phyloP scores from a whole-genome alignment of 2,329 filamentous ascomycete species.

The Stachybotrys chartarum region DNA sequence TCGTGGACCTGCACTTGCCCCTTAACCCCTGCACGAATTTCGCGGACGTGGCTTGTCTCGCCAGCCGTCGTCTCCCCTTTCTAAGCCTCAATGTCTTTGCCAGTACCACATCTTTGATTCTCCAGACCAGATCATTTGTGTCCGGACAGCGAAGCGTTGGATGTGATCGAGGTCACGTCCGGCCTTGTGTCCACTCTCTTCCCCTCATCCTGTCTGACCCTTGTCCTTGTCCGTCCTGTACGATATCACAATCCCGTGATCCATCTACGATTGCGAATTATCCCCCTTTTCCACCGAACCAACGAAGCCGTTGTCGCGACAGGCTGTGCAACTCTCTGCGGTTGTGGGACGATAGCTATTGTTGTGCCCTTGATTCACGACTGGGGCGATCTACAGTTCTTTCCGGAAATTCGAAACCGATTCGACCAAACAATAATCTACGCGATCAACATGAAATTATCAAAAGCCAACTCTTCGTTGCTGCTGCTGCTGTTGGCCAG shows the following conservation, averaged over 20 bases:
- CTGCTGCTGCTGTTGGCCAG: constrained; percentile 52
- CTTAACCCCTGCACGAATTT: not conserved
- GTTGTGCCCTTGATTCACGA: not conserved
- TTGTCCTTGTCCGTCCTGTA: not conserved
- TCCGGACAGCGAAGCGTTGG: too few species aligned
- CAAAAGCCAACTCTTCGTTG: constrained; percentile 44
- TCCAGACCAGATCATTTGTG: too few species aligned
- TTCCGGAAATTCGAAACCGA: not conserved
- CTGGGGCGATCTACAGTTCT: not conserved
- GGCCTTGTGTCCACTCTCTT: not conserved
- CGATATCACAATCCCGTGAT: not conserved
- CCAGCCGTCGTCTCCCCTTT: not conserved
- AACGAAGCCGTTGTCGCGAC: not conserved
- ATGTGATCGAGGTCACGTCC: too few species aligned
- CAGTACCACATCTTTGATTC: too few species aligned
- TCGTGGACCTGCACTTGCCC: too few species aligned
- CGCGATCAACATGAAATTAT: constrained; percentile 49
- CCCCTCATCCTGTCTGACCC: not conserved
- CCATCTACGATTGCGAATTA: not conserved
- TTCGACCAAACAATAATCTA: too few species aligned
- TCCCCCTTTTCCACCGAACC: not conserved
- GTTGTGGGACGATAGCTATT: not conserved
- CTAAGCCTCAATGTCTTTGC: too few species aligned
- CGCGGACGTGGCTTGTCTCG: not conserved
- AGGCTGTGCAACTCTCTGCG: not conserved